Evolutionary conservation across 805 yeast genomes (phyloP), one percentile per base, ranked within the genome.

Genomic region (Hanseniaspora lindneri): DNA sequence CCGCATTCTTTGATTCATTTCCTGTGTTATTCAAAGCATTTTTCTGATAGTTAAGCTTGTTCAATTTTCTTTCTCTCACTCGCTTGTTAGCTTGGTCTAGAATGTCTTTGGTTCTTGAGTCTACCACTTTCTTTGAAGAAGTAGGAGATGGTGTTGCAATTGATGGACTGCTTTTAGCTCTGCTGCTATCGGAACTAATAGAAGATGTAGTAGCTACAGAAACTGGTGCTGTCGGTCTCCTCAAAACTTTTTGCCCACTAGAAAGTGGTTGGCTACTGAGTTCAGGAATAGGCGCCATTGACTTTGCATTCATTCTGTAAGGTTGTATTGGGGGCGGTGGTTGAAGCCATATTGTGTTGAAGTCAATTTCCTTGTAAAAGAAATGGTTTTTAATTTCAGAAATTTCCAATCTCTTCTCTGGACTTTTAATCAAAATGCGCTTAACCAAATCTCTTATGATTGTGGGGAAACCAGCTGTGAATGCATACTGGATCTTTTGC

Each of bases 391-490:
- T 76, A 37, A 83, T 75, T 23, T 70, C 73, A 2, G 65, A 62
- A 4, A 83, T 70, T 0, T 76, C 71, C 1, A 77, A 67, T 62
- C 94, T 72, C 52, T 74, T 75, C 8, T 72, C 72, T 4, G 89
- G 87, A 52, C 74, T 75, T 42, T 79, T 65, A 1, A 80, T 74
- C 39, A 83, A 65, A 13, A 83, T 76, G 54, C 76, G 74, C 59
- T 82, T 82, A 36, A 83, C 77, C 55, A 83, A 69, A 63, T 83
- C 94, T 56, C 94, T 68, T 3, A 81, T 58, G 13, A 80, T 67
- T 61, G 75, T 70, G 5, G 94, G 94, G 57, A 83, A 83, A 0
- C 92, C 92, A 3, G 94, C 92, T 49, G 86, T 78, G 57, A 80
- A 83, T 2, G 94, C 92, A 63, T 72, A 83, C 57, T 83, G 89